phyloP scores from a whole-genome alignment of 225 moss, liverwort and hornwort genomes.

The Polytrichum commune region DNA sequence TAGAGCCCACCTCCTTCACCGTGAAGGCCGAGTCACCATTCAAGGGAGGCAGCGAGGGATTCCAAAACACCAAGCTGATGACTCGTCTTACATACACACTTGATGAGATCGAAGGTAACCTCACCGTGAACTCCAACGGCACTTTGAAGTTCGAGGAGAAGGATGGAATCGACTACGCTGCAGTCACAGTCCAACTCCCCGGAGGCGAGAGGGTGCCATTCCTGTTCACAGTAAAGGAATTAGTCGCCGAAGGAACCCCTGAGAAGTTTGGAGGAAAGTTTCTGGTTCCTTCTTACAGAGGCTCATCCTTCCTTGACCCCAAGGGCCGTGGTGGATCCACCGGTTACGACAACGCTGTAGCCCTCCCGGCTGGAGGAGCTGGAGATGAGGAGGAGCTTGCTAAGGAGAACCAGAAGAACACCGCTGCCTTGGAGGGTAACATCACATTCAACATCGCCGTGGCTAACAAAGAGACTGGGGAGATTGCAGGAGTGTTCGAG shows the following conservation, averaged over 20 bases:
- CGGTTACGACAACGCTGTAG: conserved; percentile 82
- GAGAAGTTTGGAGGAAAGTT: conserved; percentile 49
- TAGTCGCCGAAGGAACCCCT: conserved; percentile 54
- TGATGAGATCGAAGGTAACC: conserved; percentile 67
- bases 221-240: conserved; percentile 81
- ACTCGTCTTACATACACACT: conserved; percentile 84
- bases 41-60: conserved; percentile 63
- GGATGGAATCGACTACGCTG: conserved; percentile 88
- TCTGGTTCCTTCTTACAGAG: conserved; percentile 82
- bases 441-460: conserved; percentile 67
- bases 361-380: conserved; percentile 69
- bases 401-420: conserved; percentile 82
- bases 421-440: conserved; percentile 52
- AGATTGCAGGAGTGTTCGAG: conserved; percentile 73
- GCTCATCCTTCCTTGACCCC: conserved; percentile 89
- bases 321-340: conserved; percentile 90
- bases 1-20: conserved; percentile 85
- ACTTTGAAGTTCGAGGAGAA: conserved; percentile 65
- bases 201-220: conserved; percentile 92
- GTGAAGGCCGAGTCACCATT: conserved; percentile 77
- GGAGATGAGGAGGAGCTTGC: conserved; percentile 74
- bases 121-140: conserved; percentile 43
- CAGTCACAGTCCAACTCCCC: conserved; percentile 81
- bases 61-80: conserved; percentile 80
- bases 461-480: conserved; percentile 41